Conservation (phyloP, 192 early-diverging fungal species). For the Borealophlyctis nickersoniae region DNA sequence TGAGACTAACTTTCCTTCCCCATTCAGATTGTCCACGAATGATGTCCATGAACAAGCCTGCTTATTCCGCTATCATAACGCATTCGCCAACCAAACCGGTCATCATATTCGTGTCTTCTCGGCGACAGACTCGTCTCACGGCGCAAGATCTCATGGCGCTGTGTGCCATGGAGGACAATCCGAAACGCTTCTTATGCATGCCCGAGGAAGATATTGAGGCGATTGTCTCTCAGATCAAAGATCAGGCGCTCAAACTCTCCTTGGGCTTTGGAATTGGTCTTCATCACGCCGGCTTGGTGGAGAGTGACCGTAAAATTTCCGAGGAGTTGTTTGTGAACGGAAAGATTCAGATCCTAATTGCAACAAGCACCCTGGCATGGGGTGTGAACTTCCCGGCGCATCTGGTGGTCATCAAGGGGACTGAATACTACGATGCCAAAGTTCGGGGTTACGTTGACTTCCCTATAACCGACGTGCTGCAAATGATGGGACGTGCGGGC, state of each 20-base stretch:
- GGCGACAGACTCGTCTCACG: slow-evolving; percentile 93
- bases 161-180: slow-evolving; percentile 91
- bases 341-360: slow-evolving; percentile 95
- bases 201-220: slow-evolving; percentile 74
- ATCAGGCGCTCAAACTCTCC: slow-evolving; percentile 71
- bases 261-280: slow-evolving; percentile 96
- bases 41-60: slow-evolving; percentile 98
- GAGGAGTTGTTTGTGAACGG: slow-evolving; percentile 92
- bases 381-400: slow-evolving; percentile 97
- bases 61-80: slow-evolving; percentile 88
- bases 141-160: slow-evolving; percentile 93
- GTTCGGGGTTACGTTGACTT: slow-evolving; percentile 89
- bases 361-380: slow-evolving; percentile 96
- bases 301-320: slow-evolving; percentile 78
- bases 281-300: slow-evolving; percentile 93
- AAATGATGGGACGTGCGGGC: slow-evolving; percentile 99
- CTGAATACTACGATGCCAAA: slow-evolving; percentile 94
- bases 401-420: slow-evolving; percentile 96
- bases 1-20: not conserved
- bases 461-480: slow-evolving; percentile 95
- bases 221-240: slow-evolving; percentile 69
- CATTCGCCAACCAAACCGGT: slow-evolving; percentile 93
- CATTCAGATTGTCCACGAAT: slow-evolving; percentile 83
- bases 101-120: slow-evolving; percentile 97
- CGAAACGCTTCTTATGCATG: slow-evolving; percentile 84